Evolutionary conservation across 164 flowering plant genomes (phyloP), one percentile per base, ranked within the genome.

Genomic region (Umbellularia californica): DNA sequence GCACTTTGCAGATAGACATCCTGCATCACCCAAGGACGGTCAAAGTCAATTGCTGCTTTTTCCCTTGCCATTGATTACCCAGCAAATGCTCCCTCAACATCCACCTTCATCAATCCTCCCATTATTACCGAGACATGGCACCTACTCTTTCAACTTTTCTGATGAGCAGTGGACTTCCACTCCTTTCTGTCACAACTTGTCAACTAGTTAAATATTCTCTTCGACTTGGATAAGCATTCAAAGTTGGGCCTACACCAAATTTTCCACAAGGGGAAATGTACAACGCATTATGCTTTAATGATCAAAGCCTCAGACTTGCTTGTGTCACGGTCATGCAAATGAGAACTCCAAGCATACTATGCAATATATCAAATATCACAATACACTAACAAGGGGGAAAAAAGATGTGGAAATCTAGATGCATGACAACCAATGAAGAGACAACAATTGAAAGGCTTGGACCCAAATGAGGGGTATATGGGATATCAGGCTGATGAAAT

Each of bases 121-220:
- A 64, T 64, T 64, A 64, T 64, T 25, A 64, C 15, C 11, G 33
- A 64, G 28, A 66, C 35, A 27, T 30, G 28, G 20, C 3, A 28
- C 35, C 47, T 66, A 5, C 69, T 30, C 17, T 66, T 66, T 66
- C 69, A 66, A 66, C 35, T 27, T 66, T 30, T 66, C 17, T 66
- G n/a, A 15, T 15, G 20, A 30, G 30, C 47, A 41, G 47, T 41
- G 47, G 4, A 63, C 69, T 66, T 25, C 69, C 19, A 25, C 20
- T 55, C 19, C 19, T 19, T 66, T 27, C 22, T 27, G 35, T 66
- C 47, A 30, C 7, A 4, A 25, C 30, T 17, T 30, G 5, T 28
- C 50, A 27, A 14, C 19, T 66, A 1, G 47, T 25, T 66, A 12
- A 66, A 66, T 20, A 66, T 27, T 27, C 47, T 12, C n/a, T 27